Base-by-base conservation (phyloP, 2,329 filamentous ascomycete species). In the Graphium sp. region DNA sequence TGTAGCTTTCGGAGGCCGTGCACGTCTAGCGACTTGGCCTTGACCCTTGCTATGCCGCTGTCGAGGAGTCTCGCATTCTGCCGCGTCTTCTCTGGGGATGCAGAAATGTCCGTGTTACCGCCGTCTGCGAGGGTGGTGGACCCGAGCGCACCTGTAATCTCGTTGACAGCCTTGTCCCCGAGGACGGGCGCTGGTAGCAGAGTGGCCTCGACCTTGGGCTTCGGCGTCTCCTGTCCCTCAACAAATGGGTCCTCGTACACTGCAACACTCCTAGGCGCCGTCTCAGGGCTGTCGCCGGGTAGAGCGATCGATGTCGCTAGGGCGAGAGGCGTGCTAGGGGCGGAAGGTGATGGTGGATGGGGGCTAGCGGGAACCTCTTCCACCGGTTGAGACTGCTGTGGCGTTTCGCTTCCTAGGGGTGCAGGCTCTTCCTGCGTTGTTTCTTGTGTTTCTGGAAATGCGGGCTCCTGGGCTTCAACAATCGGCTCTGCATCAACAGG, bases 1-100 rank as follows among this genome's bases (percentile, higher is more conserved):
- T 85, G 79, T 27, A 85, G 58, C 42, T 80, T 79, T 30, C 79
- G 69, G 59, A 85, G 83, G 32, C 79, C 79, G 43, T 84, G 78
- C 4, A 80, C 77, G 43, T 85, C 80, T n/a, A 87, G 64, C 1
- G 70, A 70, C 40, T 71, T 70, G 18, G 67, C 62, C 39, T 72
- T 72, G 39, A 85, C 74, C 37, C 79, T 77, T 29, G 71, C 58
- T 38, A 85, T 79, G 28, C 76, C 80, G 40, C 78, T 84, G 18
- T 75, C 68, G 5, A 87, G 60, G 15, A 85, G 56, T 24, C 74
- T 67, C 6, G 55, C 51, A 40, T 62, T 70, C 37, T 74, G 68
- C 26, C 61, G 62, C 5, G 52, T 42, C 40, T 67, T 71, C 7
- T 74, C 69, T 1, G 60, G 55, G 0, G 60, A 57, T 18, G 44